A percentile compares a stretch with the other conserved stretches of the same genome.
These are phyloP conservation scores for Schwanniomyces vanrijiae DNA, from an alignment of 805 yeast species.

Conservation along the genomic window DNA sequence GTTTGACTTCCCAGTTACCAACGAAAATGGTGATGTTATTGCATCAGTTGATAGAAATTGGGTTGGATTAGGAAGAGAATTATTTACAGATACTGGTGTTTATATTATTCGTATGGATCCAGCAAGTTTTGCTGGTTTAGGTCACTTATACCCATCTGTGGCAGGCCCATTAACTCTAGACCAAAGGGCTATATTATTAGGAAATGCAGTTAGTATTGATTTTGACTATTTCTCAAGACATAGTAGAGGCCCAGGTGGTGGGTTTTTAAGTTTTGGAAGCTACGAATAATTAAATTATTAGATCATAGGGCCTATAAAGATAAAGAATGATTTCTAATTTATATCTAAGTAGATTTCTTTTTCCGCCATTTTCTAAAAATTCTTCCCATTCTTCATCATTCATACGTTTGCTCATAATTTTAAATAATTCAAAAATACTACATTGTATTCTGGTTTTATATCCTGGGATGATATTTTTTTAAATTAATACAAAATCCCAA, in stretches of 20 bases:
- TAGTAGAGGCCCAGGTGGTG: slow-evolving; percentile 52
- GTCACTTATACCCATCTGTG: slow-evolving; percentile 48
- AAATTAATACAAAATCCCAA: slow-evolving; percentile 57
- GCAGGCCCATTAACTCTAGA: slow-evolving; percentile 64
- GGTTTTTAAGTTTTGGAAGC: slow-evolving; percentile 39
- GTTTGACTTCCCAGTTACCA: slow-evolving; percentile 77
- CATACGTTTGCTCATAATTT: slow-evolving; percentile 34
- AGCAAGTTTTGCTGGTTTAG: slow-evolving; percentile 59
- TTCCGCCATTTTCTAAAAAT: slow-evolving; percentile 24
- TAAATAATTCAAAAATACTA: slow-evolving; percentile 53
- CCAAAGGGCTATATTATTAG: slow-evolving; percentile 82
- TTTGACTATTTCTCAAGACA: slow-evolving; percentile 97
- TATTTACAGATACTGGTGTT: slow-evolving; percentile 93
- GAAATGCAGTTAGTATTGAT: slow-evolving; percentile 88
- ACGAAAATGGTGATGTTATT: slow-evolving; percentile 56
- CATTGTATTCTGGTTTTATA: slow-evolving; percentile 52
- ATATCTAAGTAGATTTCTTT: slow-evolving; percentile 8
- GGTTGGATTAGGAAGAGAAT: slow-evolving; percentile 92
- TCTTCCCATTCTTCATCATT: slow-evolving; percentile 41
- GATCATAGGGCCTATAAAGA: neutral
- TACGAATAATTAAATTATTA: slow-evolving; percentile 8
- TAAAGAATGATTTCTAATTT: neutral
- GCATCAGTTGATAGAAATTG: slow-evolving; percentile 89
- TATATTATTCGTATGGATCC: slow-evolving; percentile 85
- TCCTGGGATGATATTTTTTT: slow-evolving; percentile 42